phyloP scores from a whole-genome alignment of 768 basidiomycete genomes.

The Hypsizygus marmoreus region DNA sequence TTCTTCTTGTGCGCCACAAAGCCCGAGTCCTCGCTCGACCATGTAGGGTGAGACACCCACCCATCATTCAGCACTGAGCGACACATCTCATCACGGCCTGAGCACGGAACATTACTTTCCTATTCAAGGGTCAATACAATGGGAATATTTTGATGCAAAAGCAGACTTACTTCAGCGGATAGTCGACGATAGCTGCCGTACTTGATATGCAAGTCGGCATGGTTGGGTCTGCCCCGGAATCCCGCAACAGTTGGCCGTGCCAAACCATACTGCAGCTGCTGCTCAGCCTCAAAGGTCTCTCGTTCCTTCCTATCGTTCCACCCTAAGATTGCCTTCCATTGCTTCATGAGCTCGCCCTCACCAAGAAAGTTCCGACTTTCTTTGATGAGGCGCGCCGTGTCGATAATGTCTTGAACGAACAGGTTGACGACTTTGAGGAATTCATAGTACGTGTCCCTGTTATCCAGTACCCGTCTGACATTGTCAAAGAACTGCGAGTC shows the following conservation, averaged over 20 bases:
- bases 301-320: conserved; percentile 79
- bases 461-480: conserved; percentile 73
- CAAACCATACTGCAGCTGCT: conserved; percentile 50
- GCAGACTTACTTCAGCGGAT: conserved; percentile 66
- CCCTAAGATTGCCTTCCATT: conserved; percentile 84
- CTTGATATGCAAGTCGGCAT: conserved; percentile 67
- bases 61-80: conserved; percentile 95
- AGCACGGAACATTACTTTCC: conserved; percentile 88
- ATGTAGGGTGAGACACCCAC: conserved; percentile 97
- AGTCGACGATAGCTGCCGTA: conserved; percentile 91
- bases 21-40: conserved; percentile 91
- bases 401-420: conserved; percentile 93
- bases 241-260: conserved; percentile 48
- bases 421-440: conserved; percentile 95
- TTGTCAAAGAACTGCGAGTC: conserved; percentile 89
- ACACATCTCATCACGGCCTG: conserved; percentile 97
- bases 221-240: conserved; percentile 47
- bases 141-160: neutral
- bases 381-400: conserved; percentile 78
- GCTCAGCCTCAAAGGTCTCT: conserved; percentile 51
- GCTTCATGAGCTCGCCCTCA: conserved; percentile 76
- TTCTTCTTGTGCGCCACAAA: conserved; percentile 94
- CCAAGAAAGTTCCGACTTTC: conserved; percentile 77
- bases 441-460: conserved; percentile 84
- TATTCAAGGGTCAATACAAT: conserved; percentile 28